phyloP scores from a whole-genome alignment of 176 grass and related monocot genomes.

The Hsuehochloa calcarea region DNA sequence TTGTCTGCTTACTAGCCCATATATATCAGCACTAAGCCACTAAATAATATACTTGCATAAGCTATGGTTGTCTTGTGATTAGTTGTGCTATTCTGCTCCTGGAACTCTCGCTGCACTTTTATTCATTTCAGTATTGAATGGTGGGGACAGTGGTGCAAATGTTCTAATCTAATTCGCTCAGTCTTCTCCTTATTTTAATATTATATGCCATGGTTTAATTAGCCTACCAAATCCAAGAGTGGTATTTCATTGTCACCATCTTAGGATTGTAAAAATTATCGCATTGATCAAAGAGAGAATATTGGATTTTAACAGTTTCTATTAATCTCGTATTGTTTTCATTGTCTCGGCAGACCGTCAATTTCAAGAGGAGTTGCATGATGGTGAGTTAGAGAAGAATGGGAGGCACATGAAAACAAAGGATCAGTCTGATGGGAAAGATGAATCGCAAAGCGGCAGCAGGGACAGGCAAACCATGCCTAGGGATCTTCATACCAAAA shows the following conservation, averaged over 20 bases:
- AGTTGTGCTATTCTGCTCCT: neutral
- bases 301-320: neutral
- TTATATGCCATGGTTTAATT: neutral
- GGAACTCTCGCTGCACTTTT: neutral
- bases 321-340: neutral
- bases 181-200: neutral
- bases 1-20: neutral
- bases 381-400: constrained; percentile 29
- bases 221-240: neutral
- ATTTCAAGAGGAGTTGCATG: constrained; percentile 31
- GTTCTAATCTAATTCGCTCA: neutral
- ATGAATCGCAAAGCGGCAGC: constrained; percentile 12
- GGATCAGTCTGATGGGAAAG: constrained; percentile 32
- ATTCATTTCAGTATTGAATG: neutral
- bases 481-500: constrained; percentile 10
- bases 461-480: constrained; percentile 23
- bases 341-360: constrained; percentile 20
- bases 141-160: neutral
- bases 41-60: neutral
- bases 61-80: neutral
- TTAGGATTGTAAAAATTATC: neutral
- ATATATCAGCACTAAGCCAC: neutral
- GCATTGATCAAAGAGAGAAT: neutral
- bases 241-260: neutral
- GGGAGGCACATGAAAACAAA: constrained; percentile 21